phyloP scores from a whole-genome alignment of 345 rosid species.

The Eucalyptus microcorys region DNA sequence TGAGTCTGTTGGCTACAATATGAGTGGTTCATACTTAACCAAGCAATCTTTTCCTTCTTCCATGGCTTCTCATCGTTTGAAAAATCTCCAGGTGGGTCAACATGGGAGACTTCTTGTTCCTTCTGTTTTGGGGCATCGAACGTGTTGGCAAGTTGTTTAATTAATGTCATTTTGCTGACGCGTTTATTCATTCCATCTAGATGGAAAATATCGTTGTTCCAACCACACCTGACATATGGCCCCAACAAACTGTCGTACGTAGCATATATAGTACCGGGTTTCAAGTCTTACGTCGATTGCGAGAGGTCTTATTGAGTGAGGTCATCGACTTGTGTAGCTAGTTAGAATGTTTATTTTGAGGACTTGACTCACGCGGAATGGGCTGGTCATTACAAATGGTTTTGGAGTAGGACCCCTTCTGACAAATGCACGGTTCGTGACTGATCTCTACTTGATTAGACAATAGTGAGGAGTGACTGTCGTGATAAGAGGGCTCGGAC shows the following conservation, averaged over 20 bases:
- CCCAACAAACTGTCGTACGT: background rate
- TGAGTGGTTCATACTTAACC: background rate
- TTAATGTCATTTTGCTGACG: background rate
- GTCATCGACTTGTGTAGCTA: background rate
- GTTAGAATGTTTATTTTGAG: background rate
- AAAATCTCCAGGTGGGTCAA: background rate
- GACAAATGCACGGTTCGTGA: background rate
- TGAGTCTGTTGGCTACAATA: background rate
- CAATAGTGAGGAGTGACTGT: background rate
- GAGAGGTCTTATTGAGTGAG: background rate
- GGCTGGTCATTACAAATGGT: background rate
- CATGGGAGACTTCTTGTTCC: background rate
- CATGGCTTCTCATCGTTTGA: background rate
- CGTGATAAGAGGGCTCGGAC: background rate
- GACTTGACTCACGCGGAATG: background rate
- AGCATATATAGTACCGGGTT: background rate
- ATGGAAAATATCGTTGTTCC: background rate
- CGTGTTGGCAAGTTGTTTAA: background rate
- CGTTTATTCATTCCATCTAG: background rate
- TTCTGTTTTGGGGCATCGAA: background rate
- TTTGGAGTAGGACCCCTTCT: background rate
- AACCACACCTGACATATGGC: background rate
- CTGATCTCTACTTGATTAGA: background rate
- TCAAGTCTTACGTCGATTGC: background rate
- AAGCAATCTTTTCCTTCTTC: background rate